These are phyloP conservation scores for Huiozyma naganishii DNA, from an alignment of 805 yeast species.

Conservation along the genomic window DNA sequence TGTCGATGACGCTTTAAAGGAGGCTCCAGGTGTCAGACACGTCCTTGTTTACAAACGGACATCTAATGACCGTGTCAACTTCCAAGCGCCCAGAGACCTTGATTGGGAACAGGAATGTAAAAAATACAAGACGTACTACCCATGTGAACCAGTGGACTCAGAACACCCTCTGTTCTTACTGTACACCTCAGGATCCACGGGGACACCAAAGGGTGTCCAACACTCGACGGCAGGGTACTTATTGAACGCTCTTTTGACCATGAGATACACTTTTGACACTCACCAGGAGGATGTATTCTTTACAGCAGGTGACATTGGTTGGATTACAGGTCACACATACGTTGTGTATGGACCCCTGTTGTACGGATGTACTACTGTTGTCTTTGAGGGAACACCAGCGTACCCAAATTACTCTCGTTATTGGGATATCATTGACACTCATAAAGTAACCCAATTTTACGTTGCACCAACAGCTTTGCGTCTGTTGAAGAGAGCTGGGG, in stretches of 20 bases:
- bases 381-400: conserved; percentile 82
- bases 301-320: conserved; percentile 86
- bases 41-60: conserved; percentile 71
- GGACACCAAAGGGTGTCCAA: conserved; percentile 79
- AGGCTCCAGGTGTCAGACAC: conserved; percentile 51
- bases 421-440: conserved; percentile 65
- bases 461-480: conserved; percentile 81
- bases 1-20: conserved; percentile 66
- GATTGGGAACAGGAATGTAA: conserved; percentile 67
- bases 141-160: conserved; percentile 67
- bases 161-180: conserved; percentile 75
- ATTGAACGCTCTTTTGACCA: conserved; percentile 61
- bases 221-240: conserved; percentile 76
- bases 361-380: conserved; percentile 67
- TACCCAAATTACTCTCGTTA: conserved; percentile 72
- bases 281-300: conserved; percentile 65
- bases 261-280: conserved; percentile 67
- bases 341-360: conserved; percentile 73
- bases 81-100: conserved; percentile 48
- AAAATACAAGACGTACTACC: conserved; percentile 55
- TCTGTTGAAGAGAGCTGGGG: conserved; percentile 67
- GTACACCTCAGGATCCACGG: conserved; percentile 82
- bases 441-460: conserved; percentile 68
- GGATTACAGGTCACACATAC: conserved; percentile 86
- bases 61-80: conserved; percentile 38